Percentiles rank a stretch among this genome's conserved stretches.
These are phyloP conservation scores for Apiotrichum laibachii DNA, from an alignment of 1,284 basidiomycete genomes.

Conservation along the genomic window DNA sequence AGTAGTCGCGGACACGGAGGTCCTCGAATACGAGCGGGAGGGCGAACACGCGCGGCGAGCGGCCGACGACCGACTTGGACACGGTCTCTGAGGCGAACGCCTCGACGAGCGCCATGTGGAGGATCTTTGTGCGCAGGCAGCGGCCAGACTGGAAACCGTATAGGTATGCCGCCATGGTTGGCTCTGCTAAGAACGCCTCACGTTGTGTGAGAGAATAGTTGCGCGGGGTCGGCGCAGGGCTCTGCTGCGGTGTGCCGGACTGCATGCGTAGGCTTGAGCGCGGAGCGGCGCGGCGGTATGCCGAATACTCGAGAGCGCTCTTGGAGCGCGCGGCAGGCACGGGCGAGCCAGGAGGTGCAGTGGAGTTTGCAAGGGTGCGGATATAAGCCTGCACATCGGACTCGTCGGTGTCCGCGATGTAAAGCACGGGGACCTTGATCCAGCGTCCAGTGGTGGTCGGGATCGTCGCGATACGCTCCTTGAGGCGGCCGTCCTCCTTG, in stretches of 20 bases:
- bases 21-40: conserved; percentile 39
- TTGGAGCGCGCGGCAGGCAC: conserved; percentile 4
- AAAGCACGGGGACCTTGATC: conserved; percentile 27
- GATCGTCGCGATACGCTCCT: conserved; percentile 31
- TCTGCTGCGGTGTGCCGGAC: background rate
- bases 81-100: conserved; percentile 18
- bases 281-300: conserved; percentile 12
- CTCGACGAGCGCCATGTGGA: conserved; percentile 33
- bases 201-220: background rate
- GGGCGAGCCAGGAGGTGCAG: conserved; percentile 5
- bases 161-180: conserved; percentile 28
- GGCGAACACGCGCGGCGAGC: conserved; percentile 34
- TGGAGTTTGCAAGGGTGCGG: conserved; percentile 21
- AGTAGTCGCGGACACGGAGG: conserved; percentile 33
- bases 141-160: conserved; percentile 38
- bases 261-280: conserved; percentile 1
- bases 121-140: conserved; percentile 25
- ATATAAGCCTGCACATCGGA: conserved; percentile 30
- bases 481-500: conserved; percentile 29
- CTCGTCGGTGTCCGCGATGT: conserved; percentile 24
- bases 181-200: conserved; percentile 28
- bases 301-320: conserved; percentile 17
- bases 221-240: background rate
- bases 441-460: conserved; percentile 40
- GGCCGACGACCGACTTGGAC: conserved; percentile 23